Evolutionary conservation across 2,329 filamentous ascomycete species (phyloP).

Genomic region (Talaromyces sp.): DNA sequence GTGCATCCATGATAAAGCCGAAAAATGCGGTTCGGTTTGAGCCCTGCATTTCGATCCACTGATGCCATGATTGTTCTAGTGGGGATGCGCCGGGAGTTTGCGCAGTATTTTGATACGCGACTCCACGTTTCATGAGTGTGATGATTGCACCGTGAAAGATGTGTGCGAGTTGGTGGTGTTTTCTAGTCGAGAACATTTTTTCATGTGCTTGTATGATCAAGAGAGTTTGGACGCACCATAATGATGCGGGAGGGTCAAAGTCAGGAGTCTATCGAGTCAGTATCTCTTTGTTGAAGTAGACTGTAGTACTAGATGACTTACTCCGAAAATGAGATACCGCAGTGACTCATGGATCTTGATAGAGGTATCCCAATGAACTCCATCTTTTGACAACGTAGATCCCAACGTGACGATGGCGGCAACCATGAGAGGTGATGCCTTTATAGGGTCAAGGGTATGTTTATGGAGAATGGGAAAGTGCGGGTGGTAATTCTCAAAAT

Average conservation of each 20-base stretch:
- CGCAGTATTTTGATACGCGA: conserved; percentile 19
- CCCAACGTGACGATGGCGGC: conserved; percentile 28
- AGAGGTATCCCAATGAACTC: conserved; percentile 21
- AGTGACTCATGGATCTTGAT: conserved; percentile 26
- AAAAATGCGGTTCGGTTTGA: conserved; percentile 28
- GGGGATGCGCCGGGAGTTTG: conserved; percentile 9
- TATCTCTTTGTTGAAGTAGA: neutral
- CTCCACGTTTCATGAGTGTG: conserved; percentile 28
- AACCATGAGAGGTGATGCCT: conserved; percentile 24
- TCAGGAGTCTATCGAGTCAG: conserved; percentile 19
- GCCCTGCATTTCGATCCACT: conserved; percentile 27
- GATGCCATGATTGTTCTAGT: conserved; percentile 23
- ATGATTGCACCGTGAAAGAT: conserved; percentile 30
- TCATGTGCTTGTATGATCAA: conserved; percentile 27
- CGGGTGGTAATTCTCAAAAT: conserved; percentile 28
- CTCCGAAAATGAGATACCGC: conserved; percentile 26
- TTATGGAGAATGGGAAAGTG: conserved; percentile 29
- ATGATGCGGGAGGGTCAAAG: conserved; percentile 28
- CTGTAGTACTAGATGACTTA: conserved; percentile 9
- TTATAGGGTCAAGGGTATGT: conserved; percentile 22
- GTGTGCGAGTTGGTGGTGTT: conserved; percentile 28
- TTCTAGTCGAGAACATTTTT: conserved; percentile 29
- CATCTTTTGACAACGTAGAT: conserved; percentile 24
- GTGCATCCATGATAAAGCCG: conserved; percentile 31
- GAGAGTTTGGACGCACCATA: conserved; percentile 29